Conservation (phyloP, 2,329 filamentous ascomycete genomes). For the Phialocephala sp. region DNA sequence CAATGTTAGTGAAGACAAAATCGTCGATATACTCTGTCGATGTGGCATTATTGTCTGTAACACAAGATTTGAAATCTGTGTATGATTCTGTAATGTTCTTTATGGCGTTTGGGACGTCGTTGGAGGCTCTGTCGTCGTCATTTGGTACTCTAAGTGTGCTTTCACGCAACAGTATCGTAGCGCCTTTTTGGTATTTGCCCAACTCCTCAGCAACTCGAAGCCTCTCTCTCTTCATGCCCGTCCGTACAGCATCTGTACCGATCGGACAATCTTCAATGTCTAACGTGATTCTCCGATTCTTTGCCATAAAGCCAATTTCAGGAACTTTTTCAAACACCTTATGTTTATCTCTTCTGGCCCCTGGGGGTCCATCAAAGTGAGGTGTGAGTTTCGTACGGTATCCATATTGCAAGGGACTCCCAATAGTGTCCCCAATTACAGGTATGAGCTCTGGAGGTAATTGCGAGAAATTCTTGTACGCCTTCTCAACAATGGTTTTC, state of each 20-base stretch:
- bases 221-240: slow-evolving; percentile 81
- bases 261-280: slow-evolving; percentile 99
- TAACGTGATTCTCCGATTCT: slow-evolving; percentile 78
- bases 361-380: slow-evolving; percentile 84
- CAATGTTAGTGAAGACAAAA: slow-evolving; percentile 87
- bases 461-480: slow-evolving; percentile 89
- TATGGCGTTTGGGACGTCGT: slow-evolving; percentile 39
- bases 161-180: slow-evolving; percentile 88
- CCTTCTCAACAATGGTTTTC: slow-evolving; percentile 84
- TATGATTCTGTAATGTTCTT: slow-evolving; percentile 53
- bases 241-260: slow-evolving; percentile 82
- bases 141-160: slow-evolving; percentile 73
- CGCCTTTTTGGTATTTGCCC: slow-evolving; percentile 75
- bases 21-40: slow-evolving; percentile 85
- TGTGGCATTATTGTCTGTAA: slow-evolving; percentile 82
- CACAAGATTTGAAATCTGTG: slow-evolving; percentile 83
- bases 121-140: slow-evolving; percentile 39
- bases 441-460: slow-evolving; percentile 79
- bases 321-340: slow-evolving; percentile 69
- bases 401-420: slow-evolving; percentile 86
- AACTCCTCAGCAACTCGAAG: slow-evolving; percentile 74
- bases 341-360: slow-evolving; percentile 52
- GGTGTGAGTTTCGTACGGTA: slow-evolving; percentile 98
- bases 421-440: slow-evolving; percentile 80
- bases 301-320: slow-evolving; percentile 87